Conservation (phyloP, 306 rosid species). For the Inga laurina region DNA sequence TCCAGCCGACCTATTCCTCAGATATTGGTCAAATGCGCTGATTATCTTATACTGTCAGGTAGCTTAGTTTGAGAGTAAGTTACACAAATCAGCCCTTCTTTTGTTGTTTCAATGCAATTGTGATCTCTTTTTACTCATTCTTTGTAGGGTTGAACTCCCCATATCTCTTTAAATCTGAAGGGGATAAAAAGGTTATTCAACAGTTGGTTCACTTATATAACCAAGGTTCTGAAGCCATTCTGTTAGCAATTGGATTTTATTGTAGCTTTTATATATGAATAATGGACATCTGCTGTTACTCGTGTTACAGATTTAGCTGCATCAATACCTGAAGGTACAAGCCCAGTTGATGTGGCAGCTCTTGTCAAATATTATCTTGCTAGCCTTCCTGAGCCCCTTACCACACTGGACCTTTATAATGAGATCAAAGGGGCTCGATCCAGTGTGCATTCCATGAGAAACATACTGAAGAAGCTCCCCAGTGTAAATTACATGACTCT, state of each 20-base stretch:
- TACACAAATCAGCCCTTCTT: background rate
- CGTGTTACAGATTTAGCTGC: slow-evolving; percentile 68
- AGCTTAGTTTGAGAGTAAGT: slow-evolving; percentile 35
- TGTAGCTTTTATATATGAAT: slow-evolving; percentile 28
- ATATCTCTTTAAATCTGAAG: slow-evolving; percentile 76
- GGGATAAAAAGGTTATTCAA: slow-evolving; percentile 78
- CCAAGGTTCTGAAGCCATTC: slow-evolving; percentile 58
- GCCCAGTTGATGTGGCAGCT: slow-evolving; percentile 85
- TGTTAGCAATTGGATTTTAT: slow-evolving; percentile 24
- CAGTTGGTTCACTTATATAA: slow-evolving; percentile 84
- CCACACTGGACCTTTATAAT: slow-evolving; percentile 73
- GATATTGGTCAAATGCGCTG: slow-evolving; percentile 84
- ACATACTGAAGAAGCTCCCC: slow-evolving; percentile 79
- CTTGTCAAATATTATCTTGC: slow-evolving; percentile 85
- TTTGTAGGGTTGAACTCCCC: slow-evolving; percentile 75
- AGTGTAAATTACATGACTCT: slow-evolving; percentile 90
- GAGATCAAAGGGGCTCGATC: slow-evolving; percentile 81
- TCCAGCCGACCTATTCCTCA: slow-evolving; percentile 75
- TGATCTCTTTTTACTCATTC: slow-evolving; percentile 27
- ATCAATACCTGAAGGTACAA: slow-evolving; percentile 75
- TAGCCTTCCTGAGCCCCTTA: slow-evolving; percentile 93
- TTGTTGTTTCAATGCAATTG: slow-evolving; percentile 17
- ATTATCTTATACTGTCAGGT: slow-evolving; percentile 91
- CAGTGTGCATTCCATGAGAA: slow-evolving; percentile 70
- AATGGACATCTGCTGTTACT: slow-evolving; percentile 16